A percentile compares a stretch with the other conserved stretches of the same genome.
Conservation (phyloP, 176 grass and related monocot genomes). For the Triticum monococcum region DNA sequence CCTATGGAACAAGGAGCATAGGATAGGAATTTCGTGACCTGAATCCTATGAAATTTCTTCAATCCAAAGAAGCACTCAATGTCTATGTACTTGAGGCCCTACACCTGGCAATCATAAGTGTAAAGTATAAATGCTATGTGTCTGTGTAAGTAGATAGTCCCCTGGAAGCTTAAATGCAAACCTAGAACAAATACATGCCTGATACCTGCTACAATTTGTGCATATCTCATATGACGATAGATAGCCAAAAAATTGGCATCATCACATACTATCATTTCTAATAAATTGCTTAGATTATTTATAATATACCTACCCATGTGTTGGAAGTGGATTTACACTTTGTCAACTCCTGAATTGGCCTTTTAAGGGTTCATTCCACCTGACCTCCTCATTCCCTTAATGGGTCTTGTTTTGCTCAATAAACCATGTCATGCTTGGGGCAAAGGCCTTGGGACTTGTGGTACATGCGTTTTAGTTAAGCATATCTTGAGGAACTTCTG, state of each 20-base stretch:
- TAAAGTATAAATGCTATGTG: not conserved
- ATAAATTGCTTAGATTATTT: not conserved
- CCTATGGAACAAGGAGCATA: too few relatives aligned
- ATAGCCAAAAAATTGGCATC: not conserved
- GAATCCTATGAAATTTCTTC: too few relatives aligned
- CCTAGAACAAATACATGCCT: not conserved
- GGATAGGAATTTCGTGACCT: too few relatives aligned
- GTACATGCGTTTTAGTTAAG: not conserved
- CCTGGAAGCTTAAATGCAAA: not conserved
- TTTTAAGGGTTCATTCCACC: not conserved
- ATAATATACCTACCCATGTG: not conserved
- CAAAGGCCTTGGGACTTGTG: not conserved
- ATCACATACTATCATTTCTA: not conserved
- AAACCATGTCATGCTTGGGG: not conserved
- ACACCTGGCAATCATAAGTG: not conserved
- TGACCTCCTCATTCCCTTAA: not conserved
- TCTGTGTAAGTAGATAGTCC: not conserved
- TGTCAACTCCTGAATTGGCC: not conserved
- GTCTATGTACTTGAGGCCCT: not conserved
- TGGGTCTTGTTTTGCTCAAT: not conserved
- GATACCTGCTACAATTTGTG: not conserved
- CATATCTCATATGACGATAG: not conserved
- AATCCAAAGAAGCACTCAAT: too few relatives aligned
- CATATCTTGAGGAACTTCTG: not conserved
- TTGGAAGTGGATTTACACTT: not conserved